These are phyloP conservation scores for Trichoderma guizhouense DNA, from an alignment of 2,329 filamentous ascomycete genomes.

Conservation along the genomic window DNA sequence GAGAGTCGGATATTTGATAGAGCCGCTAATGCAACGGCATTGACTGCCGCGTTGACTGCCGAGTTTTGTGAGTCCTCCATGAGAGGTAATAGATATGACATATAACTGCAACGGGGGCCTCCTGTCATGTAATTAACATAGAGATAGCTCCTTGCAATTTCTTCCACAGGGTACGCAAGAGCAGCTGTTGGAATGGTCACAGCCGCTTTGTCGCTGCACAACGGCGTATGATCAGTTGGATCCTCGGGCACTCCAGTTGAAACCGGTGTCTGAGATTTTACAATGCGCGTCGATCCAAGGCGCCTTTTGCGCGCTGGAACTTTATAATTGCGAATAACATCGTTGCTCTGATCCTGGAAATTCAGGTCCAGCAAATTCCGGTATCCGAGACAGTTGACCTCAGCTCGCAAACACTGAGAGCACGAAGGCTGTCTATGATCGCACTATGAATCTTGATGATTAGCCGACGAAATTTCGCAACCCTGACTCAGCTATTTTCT, in stretches of 20 bases:
- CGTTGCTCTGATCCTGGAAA: background rate
- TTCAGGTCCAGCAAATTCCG: background rate
- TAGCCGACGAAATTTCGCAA: background rate
- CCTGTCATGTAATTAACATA: background rate
- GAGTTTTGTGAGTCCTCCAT: background rate
- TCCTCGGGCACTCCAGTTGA: background rate
- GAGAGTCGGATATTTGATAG: background rate
- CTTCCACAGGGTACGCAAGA: background rate
- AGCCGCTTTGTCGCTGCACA: background rate
- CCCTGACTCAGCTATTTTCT: background rate
- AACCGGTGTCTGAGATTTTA: background rate
- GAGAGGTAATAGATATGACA: background rate
- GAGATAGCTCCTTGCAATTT: background rate
- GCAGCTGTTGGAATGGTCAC: background rate
- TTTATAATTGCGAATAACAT: background rate
- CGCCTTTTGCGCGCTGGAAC: background rate
- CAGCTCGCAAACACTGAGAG: background rate
- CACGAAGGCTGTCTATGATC: background rate
- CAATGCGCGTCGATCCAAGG: background rate
- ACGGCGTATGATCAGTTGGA: background rate
- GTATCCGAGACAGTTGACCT: background rate
- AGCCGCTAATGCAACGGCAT: background rate
- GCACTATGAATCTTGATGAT: background rate
- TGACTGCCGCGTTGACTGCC: background rate
- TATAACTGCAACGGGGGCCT: background rate